phyloP scores from a whole-genome alignment of 2,329 filamentous ascomycete species.

The Fusarium austroafricanum region DNA sequence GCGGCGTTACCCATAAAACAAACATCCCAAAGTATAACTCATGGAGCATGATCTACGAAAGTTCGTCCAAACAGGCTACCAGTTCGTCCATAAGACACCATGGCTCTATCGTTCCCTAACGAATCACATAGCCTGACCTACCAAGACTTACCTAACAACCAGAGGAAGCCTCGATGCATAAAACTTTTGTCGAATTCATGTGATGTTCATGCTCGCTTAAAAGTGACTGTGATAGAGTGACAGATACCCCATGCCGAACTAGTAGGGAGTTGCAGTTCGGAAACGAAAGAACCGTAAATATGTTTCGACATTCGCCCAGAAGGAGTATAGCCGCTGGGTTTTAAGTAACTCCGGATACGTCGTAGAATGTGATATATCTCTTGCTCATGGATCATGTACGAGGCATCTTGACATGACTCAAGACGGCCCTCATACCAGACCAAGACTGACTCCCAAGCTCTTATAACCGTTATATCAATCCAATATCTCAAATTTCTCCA shows the following conservation, averaged over 20 bases:
- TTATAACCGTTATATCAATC: neutral
- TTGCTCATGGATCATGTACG: constrained; percentile 19
- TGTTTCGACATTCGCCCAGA: neutral
- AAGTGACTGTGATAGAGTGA: neutral
- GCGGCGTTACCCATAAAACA: constrained; percentile 1
- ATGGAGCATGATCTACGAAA: neutral
- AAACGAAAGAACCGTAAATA: neutral
- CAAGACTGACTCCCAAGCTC: constrained; percentile 18
- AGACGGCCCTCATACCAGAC: constrained; percentile 1
- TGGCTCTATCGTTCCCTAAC: neutral
- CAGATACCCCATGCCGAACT: neutral
- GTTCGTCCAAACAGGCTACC: neutral
- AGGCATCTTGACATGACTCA: neutral
- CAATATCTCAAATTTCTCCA: neutral
- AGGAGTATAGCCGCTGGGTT: neutral
- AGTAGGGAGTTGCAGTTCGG: neutral
- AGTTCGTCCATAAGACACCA: neutral
- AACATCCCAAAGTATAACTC: neutral
- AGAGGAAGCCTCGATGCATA: neutral
- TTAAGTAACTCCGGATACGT: neutral
- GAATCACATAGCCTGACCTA: neutral
- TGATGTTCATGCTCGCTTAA: neutral
- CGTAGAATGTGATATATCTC: constrained; percentile 10
- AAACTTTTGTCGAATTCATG: neutral
- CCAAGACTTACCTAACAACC: neutral